A percentile compares a stretch with the other conserved stretches of the same genome.
Evolutionary conservation across 1,284 basidiomycete genomes (phyloP).

Genomic region (Mycena citricolor): DNA sequence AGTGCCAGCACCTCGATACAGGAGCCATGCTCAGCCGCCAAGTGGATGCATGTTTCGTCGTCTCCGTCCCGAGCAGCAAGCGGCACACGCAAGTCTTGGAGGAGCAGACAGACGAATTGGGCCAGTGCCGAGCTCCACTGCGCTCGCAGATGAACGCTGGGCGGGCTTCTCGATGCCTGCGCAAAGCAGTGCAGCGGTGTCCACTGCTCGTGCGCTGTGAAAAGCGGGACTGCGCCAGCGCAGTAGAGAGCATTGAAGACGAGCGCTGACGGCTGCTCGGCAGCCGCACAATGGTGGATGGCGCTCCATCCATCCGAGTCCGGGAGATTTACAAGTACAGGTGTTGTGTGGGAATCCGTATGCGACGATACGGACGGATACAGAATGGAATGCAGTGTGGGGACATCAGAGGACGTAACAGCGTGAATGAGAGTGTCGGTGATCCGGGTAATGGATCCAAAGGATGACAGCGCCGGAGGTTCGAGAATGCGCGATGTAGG

Average conservation of each 20-base stretch:
- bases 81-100: conserved; percentile 65
- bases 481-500: conserved; percentile 34
- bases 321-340: conserved; percentile 58
- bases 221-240: conserved; percentile 71
- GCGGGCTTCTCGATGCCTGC: conserved; percentile 42
- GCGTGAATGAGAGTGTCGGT: conserved; percentile 54
- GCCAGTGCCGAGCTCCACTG: conserved; percentile 46
- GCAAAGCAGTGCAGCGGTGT: conserved; percentile 73
- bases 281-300: conserved; percentile 65
- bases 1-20: conserved; percentile 60
- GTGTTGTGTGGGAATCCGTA: conserved; percentile 33
- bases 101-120: conserved; percentile 61
- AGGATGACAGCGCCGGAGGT: conserved; percentile 39
- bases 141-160: conserved; percentile 34
- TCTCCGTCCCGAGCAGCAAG: conserved; percentile 71
- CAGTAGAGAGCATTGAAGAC: conserved; percentile 67
- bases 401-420: conserved; percentile 46
- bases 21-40: conserved; percentile 89
- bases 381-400: conserved; percentile 53
- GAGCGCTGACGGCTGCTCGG: conserved; percentile 53
- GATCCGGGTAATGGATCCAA: conserved; percentile 39
- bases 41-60: conserved; percentile 90
- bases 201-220: conserved; percentile 62
- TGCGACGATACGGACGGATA: conserved; percentile 47
- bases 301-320: conserved; percentile 68